Evolutionary conservation across 805 yeast species (phyloP).

Genomic region (Candida dajiaensis): DNA sequence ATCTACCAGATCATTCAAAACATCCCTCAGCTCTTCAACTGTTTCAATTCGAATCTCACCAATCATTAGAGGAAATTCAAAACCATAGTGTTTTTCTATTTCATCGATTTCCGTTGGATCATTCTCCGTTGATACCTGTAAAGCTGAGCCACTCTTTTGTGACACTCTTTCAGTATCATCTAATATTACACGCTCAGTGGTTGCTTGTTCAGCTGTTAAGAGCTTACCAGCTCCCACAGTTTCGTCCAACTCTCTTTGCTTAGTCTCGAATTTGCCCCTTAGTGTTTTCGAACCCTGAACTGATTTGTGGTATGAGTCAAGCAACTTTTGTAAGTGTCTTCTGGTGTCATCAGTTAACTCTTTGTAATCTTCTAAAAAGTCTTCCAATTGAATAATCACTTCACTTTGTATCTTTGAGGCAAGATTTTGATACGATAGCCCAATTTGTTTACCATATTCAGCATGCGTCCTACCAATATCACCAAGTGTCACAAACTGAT

Average conservation of each 20-base stretch:
- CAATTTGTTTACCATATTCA: background rate
- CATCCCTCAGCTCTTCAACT: conserved; percentile 11
- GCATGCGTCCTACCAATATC: background rate
- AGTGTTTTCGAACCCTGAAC: conserved; percentile 1
- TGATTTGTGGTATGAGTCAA: conserved; percentile 8
- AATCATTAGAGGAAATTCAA: conserved; percentile 20
- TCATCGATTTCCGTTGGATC: background rate
- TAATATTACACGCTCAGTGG: background rate
- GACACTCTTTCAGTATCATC: background rate
- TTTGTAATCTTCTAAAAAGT: conserved; percentile 20
- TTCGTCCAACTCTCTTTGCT: conserved; percentile 14
- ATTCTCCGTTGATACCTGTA: background rate
- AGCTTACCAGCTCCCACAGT: background rate
- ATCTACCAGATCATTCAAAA: conserved; percentile 6
- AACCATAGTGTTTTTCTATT: conserved; percentile 9
- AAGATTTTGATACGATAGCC: conserved; percentile 3
- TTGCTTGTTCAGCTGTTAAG: background rate
- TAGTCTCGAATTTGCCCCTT: conserved; percentile 12
- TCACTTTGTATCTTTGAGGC: conserved; percentile 12
- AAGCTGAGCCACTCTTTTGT: background rate
- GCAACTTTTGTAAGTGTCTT: conserved; percentile 7
- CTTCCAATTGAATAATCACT: conserved; percentile 10
- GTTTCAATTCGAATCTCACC: conserved; percentile 12
- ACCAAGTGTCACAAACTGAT: background rate
- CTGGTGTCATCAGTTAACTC: conserved; percentile 9